Evolutionary conservation across 1,284 basidiomycete genomes (phyloP).

Genomic region (Tilletia indica): DNA sequence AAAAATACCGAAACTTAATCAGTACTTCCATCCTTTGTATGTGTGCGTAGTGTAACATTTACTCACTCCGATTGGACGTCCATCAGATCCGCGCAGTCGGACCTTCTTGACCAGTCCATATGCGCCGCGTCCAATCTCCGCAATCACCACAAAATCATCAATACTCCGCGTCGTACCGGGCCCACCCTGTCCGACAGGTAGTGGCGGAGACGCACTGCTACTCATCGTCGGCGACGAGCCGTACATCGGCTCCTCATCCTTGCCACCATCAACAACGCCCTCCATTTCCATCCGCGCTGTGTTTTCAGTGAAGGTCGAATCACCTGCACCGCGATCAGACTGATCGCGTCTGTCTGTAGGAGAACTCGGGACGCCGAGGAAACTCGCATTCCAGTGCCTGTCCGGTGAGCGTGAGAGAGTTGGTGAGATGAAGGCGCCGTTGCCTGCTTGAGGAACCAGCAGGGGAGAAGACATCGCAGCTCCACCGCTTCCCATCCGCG

Average conservation of each 20-base stretch:
- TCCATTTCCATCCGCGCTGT: neutral
- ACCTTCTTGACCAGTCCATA: slow-evolving; percentile 93
- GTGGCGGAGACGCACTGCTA: neutral
- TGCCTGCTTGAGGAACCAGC: neutral
- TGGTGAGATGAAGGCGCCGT: neutral
- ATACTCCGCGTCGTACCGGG: slow-evolving; percentile 28
- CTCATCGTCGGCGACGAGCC: neutral
- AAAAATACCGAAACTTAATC: slow-evolving; percentile 21
- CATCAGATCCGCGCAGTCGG: slow-evolving; percentile 72
- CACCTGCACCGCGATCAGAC: neutral
- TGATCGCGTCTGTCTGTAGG: neutral
- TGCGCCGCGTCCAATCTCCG: slow-evolving; percentile 71
- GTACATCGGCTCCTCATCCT: neutral
- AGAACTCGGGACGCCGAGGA: neutral
- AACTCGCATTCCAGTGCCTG: neutral
- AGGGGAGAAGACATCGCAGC: neutral
- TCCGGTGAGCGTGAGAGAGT: neutral
- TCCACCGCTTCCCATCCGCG: neutral
- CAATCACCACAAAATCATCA: slow-evolving; percentile 44
- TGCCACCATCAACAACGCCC: neutral
- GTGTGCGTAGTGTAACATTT: neutral
- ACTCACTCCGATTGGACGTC: slow-evolving; percentile 73
- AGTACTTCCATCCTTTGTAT: too few species aligned
- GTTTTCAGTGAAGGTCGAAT: neutral
- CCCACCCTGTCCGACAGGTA: slow-evolving; percentile 21